Conservation (phyloP, 1,284 basidiomycete species). For the Apiotrichum montevideense region DNA sequence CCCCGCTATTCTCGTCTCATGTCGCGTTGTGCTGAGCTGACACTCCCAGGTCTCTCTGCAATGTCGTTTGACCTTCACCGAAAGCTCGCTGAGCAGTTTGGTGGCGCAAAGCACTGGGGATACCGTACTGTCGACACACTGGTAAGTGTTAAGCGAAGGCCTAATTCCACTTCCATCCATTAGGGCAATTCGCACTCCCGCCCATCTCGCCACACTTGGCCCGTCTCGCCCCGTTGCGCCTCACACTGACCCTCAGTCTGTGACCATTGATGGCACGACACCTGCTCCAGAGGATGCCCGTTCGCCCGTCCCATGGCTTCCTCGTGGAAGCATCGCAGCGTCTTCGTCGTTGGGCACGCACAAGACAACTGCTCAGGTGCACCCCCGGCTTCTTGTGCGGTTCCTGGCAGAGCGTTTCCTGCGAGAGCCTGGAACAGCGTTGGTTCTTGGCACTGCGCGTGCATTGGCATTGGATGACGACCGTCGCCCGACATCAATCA, state of each 20-base stretch:
- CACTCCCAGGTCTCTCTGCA: slow-evolving; percentile 53
- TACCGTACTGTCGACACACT: slow-evolving; percentile 62
- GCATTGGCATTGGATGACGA: slow-evolving; percentile 18
- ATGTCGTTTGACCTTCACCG: slow-evolving; percentile 76
- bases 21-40: neutral
- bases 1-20: too few species aligned
- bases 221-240: too few species aligned
- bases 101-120: slow-evolving; percentile 71
- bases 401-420: slow-evolving; percentile 58
- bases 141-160: slow-evolving; percentile 20
- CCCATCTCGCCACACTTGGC: too few species aligned
- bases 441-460: slow-evolving; percentile 33
- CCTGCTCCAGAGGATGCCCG: slow-evolving; percentile 19
- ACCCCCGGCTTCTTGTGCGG: slow-evolving; percentile 57
- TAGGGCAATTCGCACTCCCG: too few species aligned
- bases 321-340: slow-evolving; percentile 19
- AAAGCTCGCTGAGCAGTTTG: slow-evolving; percentile 65
- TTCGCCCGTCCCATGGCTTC: slow-evolving; percentile 41
- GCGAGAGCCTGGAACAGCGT: slow-evolving; percentile 24
- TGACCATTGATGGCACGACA: slow-evolving; percentile 40
- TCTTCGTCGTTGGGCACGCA: slow-evolving; percentile 37
- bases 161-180: too few species aligned
- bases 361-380: slow-evolving; percentile 42
- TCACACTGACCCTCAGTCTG: slow-evolving; percentile 19
- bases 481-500: slow-evolving; percentile 5